Evolutionary conservation across 768 basidiomycete species (phyloP), one percentile per base, ranked within the genome.

Genomic region (Russula sp.): DNA sequence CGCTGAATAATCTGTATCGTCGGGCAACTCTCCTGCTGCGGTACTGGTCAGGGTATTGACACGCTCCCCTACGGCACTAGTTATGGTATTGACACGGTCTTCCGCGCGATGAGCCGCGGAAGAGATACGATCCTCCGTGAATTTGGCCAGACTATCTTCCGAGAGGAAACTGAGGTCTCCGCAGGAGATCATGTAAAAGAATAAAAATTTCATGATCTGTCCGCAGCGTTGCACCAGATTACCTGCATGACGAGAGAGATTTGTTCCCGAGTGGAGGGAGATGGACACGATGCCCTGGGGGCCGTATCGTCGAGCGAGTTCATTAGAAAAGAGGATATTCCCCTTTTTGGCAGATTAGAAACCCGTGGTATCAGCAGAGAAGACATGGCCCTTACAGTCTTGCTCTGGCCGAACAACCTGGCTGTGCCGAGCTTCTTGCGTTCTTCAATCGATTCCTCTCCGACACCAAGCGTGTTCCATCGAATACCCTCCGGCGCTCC

Each of bases 311-410:
- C 68, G 48, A 1, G 68, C 70, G 38, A 73, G 64, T 52, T 70
- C 70, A 34, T 66, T 66, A 5, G 70, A 62, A 41, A 69, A 57
- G 32, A 73, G 48, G 11, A 73, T 63, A 47, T 70, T 72, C 0
- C 64, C 64, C 66, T 67, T 25, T 47, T 41, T 18, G 20, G n/a
- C n/a, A 10, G 22, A 47, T 41, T 3, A 50, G 50, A 13, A 25
- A 10, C 3, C 7, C 3, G n/a, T 47, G 7, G 16, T 38, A 20
- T 39, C 5, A 6, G 46, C 18, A 13, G 18, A 48, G 35, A 7
- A 49, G 38, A 34, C 5, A 11, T 16, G 7, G 5, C 9, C n/a
- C 29, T 18, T 50, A 50, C 49, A n/a, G 34, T n/a, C 49, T 50
- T 50, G 49, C 49, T 50, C 34, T 50, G 34, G 10, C 49, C 49